Base-by-base conservation (phyloP, 805 yeast genomes). In the Kluyveromyces lactis region DNA sequence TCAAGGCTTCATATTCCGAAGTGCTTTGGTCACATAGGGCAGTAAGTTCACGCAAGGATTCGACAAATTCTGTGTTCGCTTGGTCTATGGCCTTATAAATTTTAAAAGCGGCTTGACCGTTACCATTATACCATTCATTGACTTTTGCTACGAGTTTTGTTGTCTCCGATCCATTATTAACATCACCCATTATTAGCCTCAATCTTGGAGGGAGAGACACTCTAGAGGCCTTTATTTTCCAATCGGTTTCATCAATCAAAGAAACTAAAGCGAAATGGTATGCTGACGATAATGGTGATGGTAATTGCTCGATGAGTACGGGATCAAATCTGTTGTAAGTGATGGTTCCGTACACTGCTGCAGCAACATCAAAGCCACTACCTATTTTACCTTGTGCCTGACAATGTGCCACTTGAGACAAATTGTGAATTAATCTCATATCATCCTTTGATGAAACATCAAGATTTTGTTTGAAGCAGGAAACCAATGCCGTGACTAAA, bases 351-450 rank as follows among this genome's bases (percentile, higher is more conserved):
- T 72, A 90, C 0, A 85, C 81, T 0, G 98, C 98, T 18, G 97
- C 81, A 0, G 95, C 97, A 31, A 92, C 95, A 56, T 92, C 98
- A 60, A 92, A 92, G 0, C 98, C 98, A 3, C 96, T 86, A 0
- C 98, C 98, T 18, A 92, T 79, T 60, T 92, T 92, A 24, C 86
- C 85, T 59, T 92, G 98, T 2, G 98, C 97, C 42, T 76, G 72
- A 58, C 96, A 89, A 59, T 92, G 98, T 0, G 95, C 81, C 7
- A 85, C 67, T 58, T 92, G 98, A 0, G 96, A 76, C 19, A 86
- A 61, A 51, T 86, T 90, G 58, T 92, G 97, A 26, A 90, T 67
- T n/a, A 58, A 44, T 4, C 50, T 47, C 19, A 66, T 47, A 23
- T 58, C 55, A 4, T 35, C 15, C 0, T 33, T 26, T 6, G 58